Evolutionary conservation across 306 rosid genomes (phyloP).

Genomic region (Prosopis cineraria): DNA sequence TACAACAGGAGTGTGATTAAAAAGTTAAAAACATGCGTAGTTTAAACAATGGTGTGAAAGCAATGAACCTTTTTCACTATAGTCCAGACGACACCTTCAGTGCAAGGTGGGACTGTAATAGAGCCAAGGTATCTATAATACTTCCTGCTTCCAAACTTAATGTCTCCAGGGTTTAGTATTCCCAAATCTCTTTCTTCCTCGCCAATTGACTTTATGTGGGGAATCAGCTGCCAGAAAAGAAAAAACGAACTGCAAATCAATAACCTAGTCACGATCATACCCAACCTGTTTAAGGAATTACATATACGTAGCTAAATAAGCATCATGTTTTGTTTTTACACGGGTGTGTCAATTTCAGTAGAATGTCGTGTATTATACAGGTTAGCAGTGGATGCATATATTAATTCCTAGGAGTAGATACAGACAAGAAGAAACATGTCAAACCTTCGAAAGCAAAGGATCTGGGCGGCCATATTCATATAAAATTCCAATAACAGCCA

Average conservation of each 20-base stretch:
- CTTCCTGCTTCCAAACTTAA: conserved; percentile 58
- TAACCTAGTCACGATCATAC: background rate
- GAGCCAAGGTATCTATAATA: conserved; percentile 85
- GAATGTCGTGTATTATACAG: too few species aligned
- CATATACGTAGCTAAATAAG: background rate
- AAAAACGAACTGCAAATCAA: background rate
- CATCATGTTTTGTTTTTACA: too few species aligned
- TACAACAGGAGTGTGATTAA: background rate
- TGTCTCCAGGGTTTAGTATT: conserved; percentile 47
- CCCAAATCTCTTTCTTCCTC: conserved; percentile 57
- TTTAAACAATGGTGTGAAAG: background rate
- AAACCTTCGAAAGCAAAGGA: conserved; percentile 65
- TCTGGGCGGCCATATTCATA: conserved; percentile 66
- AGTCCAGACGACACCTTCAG: conserved; percentile 83
- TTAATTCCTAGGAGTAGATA: too few species aligned
- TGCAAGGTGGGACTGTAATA: conserved; percentile 78
- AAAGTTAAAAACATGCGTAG: background rate
- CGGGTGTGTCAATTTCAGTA: too few species aligned
- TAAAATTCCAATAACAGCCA: conserved; percentile 64
- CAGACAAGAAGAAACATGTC: background rate
- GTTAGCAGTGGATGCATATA: too few species aligned
- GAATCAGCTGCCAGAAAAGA: conserved; percentile 43
- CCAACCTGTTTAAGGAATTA: background rate
- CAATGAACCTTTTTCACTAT: conserved; percentile 53
- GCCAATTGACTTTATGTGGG: conserved; percentile 40